A percentile compares a stretch with the other conserved stretches of the same genome.
These are phyloP conservation scores for Meyerozyma smithsonii DNA, from an alignment of 1,139 yeast species.

Conservation along the genomic window DNA sequence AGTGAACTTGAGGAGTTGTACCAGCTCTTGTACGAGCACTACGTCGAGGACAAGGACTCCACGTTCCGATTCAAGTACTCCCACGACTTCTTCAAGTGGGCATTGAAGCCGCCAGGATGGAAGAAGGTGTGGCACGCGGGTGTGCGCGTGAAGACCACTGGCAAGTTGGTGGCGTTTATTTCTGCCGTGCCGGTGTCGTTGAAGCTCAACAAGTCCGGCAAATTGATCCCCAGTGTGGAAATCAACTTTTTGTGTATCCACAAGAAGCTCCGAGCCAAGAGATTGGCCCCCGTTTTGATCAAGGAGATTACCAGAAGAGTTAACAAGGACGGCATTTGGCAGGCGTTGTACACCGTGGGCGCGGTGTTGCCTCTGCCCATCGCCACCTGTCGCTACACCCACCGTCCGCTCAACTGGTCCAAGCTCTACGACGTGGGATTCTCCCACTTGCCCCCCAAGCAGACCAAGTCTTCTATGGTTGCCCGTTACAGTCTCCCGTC, in stretches of 20 bases:
- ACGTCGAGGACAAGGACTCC: conserved; percentile 92
- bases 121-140: conserved; percentile 87
- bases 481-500: conserved; percentile 72
- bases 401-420: conserved; percentile 90
- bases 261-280: conserved; percentile 86
- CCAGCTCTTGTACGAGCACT: conserved; percentile 76
- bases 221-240: conserved; percentile 64
- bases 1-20: conserved; percentile 70
- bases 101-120: conserved; percentile 94
- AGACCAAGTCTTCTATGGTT: conserved; percentile 77
- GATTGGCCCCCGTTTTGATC: conserved; percentile 90
- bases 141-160: conserved; percentile 73
- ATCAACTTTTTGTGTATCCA: conserved; percentile 93
- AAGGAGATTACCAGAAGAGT: conserved; percentile 93
- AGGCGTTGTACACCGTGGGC: conserved; percentile 94
- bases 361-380: conserved; percentile 87
- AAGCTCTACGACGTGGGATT: conserved; percentile 89
- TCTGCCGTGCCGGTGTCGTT: conserved; percentile 82
- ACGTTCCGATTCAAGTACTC: conserved; percentile 89
- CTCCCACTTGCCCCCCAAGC: conserved; percentile 68
- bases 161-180: conserved; percentile 84
- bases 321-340: conserved; percentile 83
- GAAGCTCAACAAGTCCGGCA: conserved; percentile 50
- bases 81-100: conserved; percentile 85
- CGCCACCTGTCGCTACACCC: conserved; percentile 86